phyloP scores from a whole-genome alignment of 2,329 filamentous ascomycete species.

The Pseudodiploospora longispora region DNA sequence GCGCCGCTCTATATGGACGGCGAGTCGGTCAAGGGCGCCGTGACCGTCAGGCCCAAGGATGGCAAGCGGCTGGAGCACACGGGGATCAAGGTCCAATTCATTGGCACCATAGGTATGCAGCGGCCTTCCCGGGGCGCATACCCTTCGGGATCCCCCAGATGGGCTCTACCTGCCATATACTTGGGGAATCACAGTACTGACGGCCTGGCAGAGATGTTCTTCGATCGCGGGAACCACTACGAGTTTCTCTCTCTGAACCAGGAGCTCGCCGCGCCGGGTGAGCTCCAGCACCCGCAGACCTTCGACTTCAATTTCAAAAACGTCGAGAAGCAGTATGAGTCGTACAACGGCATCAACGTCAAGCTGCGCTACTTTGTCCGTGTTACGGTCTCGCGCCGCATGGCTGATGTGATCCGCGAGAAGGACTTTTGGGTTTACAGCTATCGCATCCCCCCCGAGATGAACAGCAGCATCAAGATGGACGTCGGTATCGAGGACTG shows the following conservation, averaged over 20 bases:
- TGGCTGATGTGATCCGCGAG: conserved; percentile 96
- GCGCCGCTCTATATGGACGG: conserved; percentile 96
- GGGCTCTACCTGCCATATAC: background rate
- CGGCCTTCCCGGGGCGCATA: conserved; percentile 1
- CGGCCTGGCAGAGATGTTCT: conserved; percentile 81
- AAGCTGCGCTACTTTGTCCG: conserved; percentile 97
- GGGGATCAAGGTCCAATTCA: conserved; percentile 99
- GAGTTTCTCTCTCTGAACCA: conserved; percentile 97
- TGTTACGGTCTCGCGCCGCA: conserved; percentile 90
- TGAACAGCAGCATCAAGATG: conserved; percentile 99
- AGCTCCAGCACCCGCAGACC: conserved; percentile 96
- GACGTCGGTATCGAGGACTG: conserved; percentile 99
- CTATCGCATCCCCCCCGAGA: conserved; percentile 95
- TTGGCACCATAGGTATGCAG: conserved; percentile 80
- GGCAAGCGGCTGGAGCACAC: conserved; percentile 97
- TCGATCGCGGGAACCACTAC: conserved; percentile 97
- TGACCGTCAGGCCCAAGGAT: conserved; percentile 94
- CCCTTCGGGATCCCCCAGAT: background rate
- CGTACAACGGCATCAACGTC: conserved; percentile 99
- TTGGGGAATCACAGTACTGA: conserved; percentile 7
- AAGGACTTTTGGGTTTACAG: conserved; percentile 99
- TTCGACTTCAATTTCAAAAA: conserved; percentile 99
- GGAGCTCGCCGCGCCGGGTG: conserved; percentile 91
- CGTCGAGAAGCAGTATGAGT: conserved; percentile 99
- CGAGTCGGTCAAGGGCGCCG: conserved; percentile 92